Evolutionary conservation across 169 alveolate genomes (phyloP).

Genomic region (Plasmodium gallinaceum): DNA sequence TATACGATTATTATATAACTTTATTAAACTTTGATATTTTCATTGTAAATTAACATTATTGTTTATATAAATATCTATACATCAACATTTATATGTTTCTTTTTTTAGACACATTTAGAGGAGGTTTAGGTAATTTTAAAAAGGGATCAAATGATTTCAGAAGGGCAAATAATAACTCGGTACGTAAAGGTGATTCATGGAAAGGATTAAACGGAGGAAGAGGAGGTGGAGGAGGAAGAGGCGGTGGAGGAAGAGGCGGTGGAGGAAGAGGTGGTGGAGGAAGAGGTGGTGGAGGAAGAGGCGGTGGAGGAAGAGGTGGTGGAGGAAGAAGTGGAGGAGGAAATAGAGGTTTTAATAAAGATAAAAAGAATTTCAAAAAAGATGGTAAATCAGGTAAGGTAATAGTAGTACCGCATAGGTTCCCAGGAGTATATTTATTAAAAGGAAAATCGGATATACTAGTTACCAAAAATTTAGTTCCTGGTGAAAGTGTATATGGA

Average conservation of each 20-base stretch:
- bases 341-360: slow-evolving; percentile 78
- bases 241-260: slow-evolving; percentile 50
- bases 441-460: slow-evolving; percentile 97
- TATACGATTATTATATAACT: background rate
- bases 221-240: slow-evolving; percentile 84
- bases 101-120: slow-evolving; percentile 63
- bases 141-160: slow-evolving; percentile 31
- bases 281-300: slow-evolving; percentile 86
- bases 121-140: slow-evolving; percentile 61
- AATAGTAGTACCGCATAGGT: slow-evolving; percentile 96
- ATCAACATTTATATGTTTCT: background rate
- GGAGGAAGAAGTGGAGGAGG: slow-evolving; percentile 81
- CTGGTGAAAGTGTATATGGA: slow-evolving; percentile 99
- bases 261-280: slow-evolving; percentile 85
- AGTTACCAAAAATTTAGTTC: slow-evolving; percentile 96
- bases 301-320: slow-evolving; percentile 87
- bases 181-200: slow-evolving; percentile 70
- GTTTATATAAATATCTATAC: background rate
- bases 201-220: slow-evolving; percentile 75
- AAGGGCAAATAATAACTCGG: slow-evolving; percentile 42
- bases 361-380: slow-evolving; percentile 42
- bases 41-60: background rate
- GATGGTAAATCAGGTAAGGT: slow-evolving; percentile 90
- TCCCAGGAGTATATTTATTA: slow-evolving; percentile 97
- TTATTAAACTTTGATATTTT: background rate